Evolutionary conservation across 495 filamentous ascomycete genomes (phyloP).

Genomic region (Daldinia concentrica): DNA sequence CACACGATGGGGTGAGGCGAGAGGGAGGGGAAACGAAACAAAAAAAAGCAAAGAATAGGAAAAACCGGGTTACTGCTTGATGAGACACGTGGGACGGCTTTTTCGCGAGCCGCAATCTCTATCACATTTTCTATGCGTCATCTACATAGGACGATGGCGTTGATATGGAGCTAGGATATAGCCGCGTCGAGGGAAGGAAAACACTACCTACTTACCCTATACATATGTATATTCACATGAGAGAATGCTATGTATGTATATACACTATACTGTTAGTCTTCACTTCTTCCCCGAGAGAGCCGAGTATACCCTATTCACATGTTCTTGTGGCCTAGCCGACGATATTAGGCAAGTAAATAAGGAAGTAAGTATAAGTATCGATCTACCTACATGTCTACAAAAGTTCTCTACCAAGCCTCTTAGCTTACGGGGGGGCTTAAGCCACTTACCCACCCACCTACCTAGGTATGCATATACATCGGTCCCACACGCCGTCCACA

Average conservation of each 20-base stretch:
- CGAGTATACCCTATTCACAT: no score
- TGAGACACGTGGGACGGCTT: slow-evolving; percentile 20
- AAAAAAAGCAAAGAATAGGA: background rate
- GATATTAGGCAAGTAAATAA: no score
- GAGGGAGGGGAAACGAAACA: no score
- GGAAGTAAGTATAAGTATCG: no score
- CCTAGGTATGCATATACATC: background rate
- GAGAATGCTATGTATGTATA: no score
- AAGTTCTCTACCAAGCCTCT: slow-evolving; percentile 2
- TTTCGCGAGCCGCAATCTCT: slow-evolving; percentile 22
- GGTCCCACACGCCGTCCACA: background rate
- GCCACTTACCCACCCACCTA: background rate
- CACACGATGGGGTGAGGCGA: background rate
- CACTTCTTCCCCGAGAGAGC: no score
- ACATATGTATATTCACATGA: no score
- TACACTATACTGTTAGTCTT: no score
- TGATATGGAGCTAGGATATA: background rate
- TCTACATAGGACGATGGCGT: background rate
- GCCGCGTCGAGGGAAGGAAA: background rate
- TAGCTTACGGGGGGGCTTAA: slow-evolving; percentile 2
- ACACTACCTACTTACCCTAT: background rate
- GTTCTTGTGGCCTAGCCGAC: no score
- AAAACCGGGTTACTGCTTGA: background rate
- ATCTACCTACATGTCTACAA: background rate
- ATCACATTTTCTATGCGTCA: slow-evolving; percentile 3